phyloP scores from a whole-genome alignment of 768 basidiomycete genomes.

The Tricholoma hemisulphureum region DNA sequence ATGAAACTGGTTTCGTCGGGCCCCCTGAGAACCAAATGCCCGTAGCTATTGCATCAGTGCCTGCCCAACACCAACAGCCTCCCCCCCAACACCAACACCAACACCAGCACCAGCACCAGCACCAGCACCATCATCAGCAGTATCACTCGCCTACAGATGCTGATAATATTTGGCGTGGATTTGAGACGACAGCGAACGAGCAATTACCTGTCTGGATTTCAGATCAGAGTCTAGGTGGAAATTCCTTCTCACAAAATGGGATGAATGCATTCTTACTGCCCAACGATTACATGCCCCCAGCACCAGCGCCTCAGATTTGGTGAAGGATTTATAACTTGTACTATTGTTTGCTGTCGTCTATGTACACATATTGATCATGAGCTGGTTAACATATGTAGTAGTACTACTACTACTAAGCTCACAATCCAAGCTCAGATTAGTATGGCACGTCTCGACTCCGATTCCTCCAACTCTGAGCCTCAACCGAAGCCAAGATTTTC shows the following conservation, averaged over 20 bases:
- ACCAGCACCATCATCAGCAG: constrained; percentile 27
- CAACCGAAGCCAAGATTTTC: not conserved
- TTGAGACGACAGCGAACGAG: constrained; percentile 69
- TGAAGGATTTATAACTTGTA: constrained; percentile 30
- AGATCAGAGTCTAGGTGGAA: constrained; percentile 77
- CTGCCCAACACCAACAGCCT: constrained; percentile 25
- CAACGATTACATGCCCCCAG: constrained; percentile 65
- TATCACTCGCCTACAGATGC: constrained; percentile 37
- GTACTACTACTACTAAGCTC: no score
- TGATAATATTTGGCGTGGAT: constrained; percentile 74
- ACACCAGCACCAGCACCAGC: constrained; percentile 27
- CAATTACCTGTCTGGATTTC: constrained; percentile 86
- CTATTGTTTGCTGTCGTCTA: not conserved
- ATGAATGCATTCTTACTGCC: constrained; percentile 86
- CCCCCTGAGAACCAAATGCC: constrained; percentile 30
- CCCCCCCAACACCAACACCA: constrained; percentile 26
- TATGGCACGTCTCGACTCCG: not conserved
- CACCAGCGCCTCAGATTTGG: constrained; percentile 74
- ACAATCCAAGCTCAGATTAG: no score
- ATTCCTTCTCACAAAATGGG: constrained; percentile 73
- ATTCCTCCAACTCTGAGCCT: not conserved
- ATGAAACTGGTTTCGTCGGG: constrained; percentile 43
- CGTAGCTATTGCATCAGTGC: constrained; percentile 23
- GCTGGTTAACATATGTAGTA: not conserved
- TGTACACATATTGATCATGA: not conserved